A percentile compares a stretch with the other conserved stretches of the same genome.
Evolutionary conservation across 2,329 filamentous ascomycete genomes (phyloP).

Genomic region (Fusarium acutatum): DNA sequence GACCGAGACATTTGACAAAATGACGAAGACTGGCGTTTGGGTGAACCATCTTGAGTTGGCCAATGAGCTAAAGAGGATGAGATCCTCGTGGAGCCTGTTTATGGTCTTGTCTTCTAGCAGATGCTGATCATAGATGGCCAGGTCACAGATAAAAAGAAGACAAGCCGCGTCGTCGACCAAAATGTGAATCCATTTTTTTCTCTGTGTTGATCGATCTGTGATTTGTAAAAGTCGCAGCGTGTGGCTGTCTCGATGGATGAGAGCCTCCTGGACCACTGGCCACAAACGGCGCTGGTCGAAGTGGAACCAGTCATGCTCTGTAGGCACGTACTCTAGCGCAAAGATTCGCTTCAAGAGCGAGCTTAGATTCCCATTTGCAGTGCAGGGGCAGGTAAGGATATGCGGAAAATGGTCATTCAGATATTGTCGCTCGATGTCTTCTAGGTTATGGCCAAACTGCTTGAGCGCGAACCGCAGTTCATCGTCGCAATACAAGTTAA

Average conservation of each 20-base stretch:
- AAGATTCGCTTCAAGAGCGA: background rate
- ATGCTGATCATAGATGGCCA: background rate
- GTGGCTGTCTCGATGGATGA: background rate
- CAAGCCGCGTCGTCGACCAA: background rate
- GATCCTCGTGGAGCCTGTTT: background rate
- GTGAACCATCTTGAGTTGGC: background rate
- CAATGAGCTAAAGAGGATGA: background rate
- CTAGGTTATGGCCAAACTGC: background rate
- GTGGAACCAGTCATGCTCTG: background rate
- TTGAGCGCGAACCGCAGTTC: background rate
- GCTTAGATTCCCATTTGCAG: background rate
- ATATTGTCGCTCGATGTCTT: background rate
- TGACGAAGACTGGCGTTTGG: background rate
- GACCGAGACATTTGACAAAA: fast-evolving
- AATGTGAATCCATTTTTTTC: background rate
- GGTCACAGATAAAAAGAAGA: background rate
- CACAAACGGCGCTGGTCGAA: background rate
- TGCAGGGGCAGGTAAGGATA: background rate
- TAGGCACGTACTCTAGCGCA: background rate
- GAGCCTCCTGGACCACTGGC: background rate
- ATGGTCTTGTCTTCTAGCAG: background rate
- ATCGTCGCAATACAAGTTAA: background rate
- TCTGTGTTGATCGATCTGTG: background rate
- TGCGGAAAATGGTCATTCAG: background rate
- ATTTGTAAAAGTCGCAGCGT: background rate